Base-by-base conservation (phyloP, 108 stramenopile species). In the Fistulifera pelliculosa region DNA sequence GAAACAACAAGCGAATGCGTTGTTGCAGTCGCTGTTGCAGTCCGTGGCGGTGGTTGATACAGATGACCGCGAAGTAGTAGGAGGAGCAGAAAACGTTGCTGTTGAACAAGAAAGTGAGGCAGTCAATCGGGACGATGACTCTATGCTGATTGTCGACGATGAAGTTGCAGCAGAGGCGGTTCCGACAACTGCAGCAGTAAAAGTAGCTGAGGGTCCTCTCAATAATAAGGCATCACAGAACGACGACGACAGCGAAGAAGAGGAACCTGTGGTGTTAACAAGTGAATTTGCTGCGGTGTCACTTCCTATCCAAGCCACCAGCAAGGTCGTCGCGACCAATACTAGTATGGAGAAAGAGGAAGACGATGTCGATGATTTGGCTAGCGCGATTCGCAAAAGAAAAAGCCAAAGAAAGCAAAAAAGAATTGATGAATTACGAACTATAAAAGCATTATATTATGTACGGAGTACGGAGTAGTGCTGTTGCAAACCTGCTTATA, bases 231-330 rank as follows among this genome's bases (percentile, higher is more conserved):
- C 61, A 17, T 61, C 72, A 22, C 59, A 64, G 47, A 50, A 70
- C 11, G 56, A 60, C 41, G 73, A 81, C 53, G 74, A 74, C 62
- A 80, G 84, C 27, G 88, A 90, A 47, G 88, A 88, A 65, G 78
- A 81, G 13, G 58, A 63, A 39, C 64, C 83, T 10, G 41, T 75
- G n/a, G 65, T 75, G 39, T 53, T 90, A 22, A 54, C 65, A 24
- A 81, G 76, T 52, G 87, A 89, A 52, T 89, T 89, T 66, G 52
- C 56, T 39, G 7, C 41, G 5, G 40, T 50, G 41, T 56, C 31
- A 27, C 54, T 56, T 11, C 39, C 0, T 45, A 23, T 13, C 45
- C 11, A 41, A 27, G 13, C 3, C 6, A 1, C 1, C 15, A 63
- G 16, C 5, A 18, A 15, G 28, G 27, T 10, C 16, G 21, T 24